Percentiles rank a stretch among this genome's conserved stretches.
Evolutionary conservation across 139 green algal species (phyloP).

Genomic region (Raphidocelis subcapitata): DNA sequence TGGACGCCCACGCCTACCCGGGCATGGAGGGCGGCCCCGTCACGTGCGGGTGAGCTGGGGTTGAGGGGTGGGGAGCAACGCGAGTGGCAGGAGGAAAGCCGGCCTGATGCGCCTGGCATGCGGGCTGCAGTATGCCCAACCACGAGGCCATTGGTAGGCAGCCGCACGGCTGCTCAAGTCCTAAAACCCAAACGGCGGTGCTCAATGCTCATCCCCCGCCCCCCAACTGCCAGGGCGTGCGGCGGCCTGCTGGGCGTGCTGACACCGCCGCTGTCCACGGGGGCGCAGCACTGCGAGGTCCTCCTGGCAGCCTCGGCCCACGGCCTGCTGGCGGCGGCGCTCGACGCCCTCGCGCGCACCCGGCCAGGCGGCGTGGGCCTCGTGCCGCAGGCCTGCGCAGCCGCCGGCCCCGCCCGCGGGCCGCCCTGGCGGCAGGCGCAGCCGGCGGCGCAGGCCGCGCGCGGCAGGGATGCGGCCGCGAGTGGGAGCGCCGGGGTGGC

Average conservation of each 20-base stretch:
- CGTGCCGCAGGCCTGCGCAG: too few species aligned
- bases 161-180: background rate
- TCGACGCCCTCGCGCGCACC: background rate
- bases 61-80: background rate
- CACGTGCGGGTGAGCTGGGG: slow-evolving; percentile 15
- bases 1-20: slow-evolving; percentile 56
- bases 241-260: slow-evolving; percentile 45
- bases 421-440: background rate
- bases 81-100: background rate
- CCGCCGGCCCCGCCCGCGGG: background rate
- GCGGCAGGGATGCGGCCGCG: background rate
- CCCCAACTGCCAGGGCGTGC: background rate
- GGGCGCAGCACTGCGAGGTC: slow-evolving; percentile 43
- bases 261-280: slow-evolving; percentile 38
- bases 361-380: too few species aligned
- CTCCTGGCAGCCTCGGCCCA: slow-evolving; percentile 13
- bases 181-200: background rate
- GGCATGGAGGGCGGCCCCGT: slow-evolving; percentile 71
- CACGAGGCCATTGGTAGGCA: background rate
- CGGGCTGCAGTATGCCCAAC: background rate
- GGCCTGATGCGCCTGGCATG: too few species aligned
- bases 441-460: background rate
- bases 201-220: background rate
- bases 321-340: background rate
- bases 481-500: background rate